Base-by-base conservation (phyloP, 495 filamentous ascomycete species). In the Podospora conica region DNA sequence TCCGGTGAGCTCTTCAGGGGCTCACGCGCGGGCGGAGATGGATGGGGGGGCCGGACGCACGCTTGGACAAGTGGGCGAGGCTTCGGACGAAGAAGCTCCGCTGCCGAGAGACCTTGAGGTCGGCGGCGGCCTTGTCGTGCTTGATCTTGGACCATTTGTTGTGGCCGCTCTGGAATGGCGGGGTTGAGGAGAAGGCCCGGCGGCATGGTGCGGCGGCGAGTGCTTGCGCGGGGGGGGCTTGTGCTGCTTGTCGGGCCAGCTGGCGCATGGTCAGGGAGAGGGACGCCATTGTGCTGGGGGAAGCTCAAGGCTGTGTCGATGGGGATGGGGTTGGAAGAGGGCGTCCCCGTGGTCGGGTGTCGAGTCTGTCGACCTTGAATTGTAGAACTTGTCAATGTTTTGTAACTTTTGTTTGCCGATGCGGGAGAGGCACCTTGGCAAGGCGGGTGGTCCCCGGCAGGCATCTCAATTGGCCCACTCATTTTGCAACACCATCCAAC, bases 131-230 rank as follows among this genome's bases (percentile, higher is more conserved):
- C 76, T 99, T 99, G 78, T 93, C 91, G 74, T 99, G 96, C 69
- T 87, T 90, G 78, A 97, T 97, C 68, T 93, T 95, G 40, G 91
- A 91, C 95, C 95, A 99, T 74, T 90, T 87, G 75, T 86, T 96
- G 77, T 97, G 92, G 33, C 93, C 93, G 55, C 90, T 90, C 29
- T 77, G 76, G 8, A 81, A 68, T 6, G 68, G 28, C 2, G 83
- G 58, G 21, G 81, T 82, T 21, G 82, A 82, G 28, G 82, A 80
- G 73, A 93, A 88, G 60, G 77, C 60, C 22, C 79, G 76, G 22
- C 77, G 72, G 66, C 80, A 85, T 75, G 72, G 71, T 15, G 77
- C 71, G n/a, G n/a, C n/a, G n/a, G 75, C 82, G 84, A 61, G 80
- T 65, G n/a, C n/a, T n/a, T 8, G 40, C 40, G 40, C 40, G 3